phyloP scores from a whole-genome alignment of 768 basidiomycete genomes.

The Nevesoporus exiguus region DNA sequence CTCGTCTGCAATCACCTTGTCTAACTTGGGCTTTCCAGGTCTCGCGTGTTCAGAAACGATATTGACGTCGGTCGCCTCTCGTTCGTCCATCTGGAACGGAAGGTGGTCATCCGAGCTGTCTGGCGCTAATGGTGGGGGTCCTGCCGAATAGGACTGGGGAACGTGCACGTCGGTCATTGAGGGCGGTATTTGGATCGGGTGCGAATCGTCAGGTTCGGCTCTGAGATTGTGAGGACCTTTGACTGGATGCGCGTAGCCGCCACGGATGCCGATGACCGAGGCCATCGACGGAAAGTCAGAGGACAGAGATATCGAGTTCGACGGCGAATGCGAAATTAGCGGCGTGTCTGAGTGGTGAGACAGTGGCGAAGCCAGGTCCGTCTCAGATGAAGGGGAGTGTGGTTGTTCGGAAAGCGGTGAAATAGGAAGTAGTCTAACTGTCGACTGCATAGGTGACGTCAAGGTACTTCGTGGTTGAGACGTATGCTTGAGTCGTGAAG shows the following conservation, averaged over 20 bases:
- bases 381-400: slow-evolving; percentile 11
- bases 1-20: slow-evolving; percentile 62
- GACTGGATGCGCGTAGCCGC: neutral
- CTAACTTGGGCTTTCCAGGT: slow-evolving; percentile 64
- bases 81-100: slow-evolving; percentile 48
- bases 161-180: neutral
- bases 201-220: slow-evolving; percentile 3
- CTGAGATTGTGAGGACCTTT: slow-evolving; percentile 4
- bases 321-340: neutral
- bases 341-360: slow-evolving; percentile 10
- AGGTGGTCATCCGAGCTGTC: neutral
- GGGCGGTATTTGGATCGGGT: neutral
- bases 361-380: slow-evolving; percentile 9
- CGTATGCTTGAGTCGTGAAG: neutral
- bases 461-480: neutral
- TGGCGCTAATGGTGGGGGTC: neutral
- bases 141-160: neutral
- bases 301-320: neutral
- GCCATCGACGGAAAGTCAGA: slow-evolving; percentile 6
- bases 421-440: slow-evolving; percentile 18
- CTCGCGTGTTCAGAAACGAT: slow-evolving; percentile 60
- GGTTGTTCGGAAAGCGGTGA: slow-evolving; percentile 21
- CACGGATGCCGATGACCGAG: neutral
- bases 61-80: slow-evolving; percentile 58
- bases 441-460: slow-evolving; percentile 15